These are phyloP conservation scores for Lupinus albus DNA, from an alignment of 306 rosid species.

Conservation along the genomic window DNA sequence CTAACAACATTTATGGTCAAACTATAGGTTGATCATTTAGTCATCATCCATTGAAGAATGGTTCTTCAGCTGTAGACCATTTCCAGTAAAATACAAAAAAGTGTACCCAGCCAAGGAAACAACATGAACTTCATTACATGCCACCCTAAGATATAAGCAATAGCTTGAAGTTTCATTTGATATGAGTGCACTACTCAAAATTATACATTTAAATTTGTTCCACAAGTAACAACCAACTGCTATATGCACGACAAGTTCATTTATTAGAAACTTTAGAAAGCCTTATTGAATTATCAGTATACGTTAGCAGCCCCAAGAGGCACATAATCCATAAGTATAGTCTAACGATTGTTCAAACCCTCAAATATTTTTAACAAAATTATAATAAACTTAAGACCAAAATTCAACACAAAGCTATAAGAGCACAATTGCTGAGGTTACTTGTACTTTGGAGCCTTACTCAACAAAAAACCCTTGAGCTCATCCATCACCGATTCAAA, in stretches of 20 bases:
- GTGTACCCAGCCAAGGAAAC: neutral
- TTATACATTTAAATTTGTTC: neutral
- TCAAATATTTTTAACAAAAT: neutral
- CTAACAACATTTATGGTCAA: neutral
- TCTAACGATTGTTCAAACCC: neutral
- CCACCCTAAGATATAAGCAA: neutral
- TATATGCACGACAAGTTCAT: too few species aligned
- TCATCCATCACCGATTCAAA: constrained; percentile 50
- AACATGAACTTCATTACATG: neutral
- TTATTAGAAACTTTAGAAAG: too few species aligned
- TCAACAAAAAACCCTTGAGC: constrained; percentile 38
- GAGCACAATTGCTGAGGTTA: neutral
- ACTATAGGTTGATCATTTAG: neutral
- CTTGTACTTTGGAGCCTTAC: constrained; percentile 5
- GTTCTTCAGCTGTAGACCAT: neutral
- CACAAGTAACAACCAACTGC: too few species aligned
- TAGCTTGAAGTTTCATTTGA: constrained; percentile 9
- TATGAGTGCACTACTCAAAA: neutral
- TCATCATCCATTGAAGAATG: neutral
- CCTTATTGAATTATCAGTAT: too few species aligned
- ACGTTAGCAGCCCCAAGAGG: neutral
- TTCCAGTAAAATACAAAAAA: neutral
- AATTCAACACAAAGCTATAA: neutral
- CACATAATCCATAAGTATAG: neutral
- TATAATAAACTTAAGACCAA: neutral